Percentiles rank a stretch among this genome's conserved stretches.
phyloP scores from a whole-genome alignment of 352 stramenopile species.

The Plasmopara viticola region DNA sequence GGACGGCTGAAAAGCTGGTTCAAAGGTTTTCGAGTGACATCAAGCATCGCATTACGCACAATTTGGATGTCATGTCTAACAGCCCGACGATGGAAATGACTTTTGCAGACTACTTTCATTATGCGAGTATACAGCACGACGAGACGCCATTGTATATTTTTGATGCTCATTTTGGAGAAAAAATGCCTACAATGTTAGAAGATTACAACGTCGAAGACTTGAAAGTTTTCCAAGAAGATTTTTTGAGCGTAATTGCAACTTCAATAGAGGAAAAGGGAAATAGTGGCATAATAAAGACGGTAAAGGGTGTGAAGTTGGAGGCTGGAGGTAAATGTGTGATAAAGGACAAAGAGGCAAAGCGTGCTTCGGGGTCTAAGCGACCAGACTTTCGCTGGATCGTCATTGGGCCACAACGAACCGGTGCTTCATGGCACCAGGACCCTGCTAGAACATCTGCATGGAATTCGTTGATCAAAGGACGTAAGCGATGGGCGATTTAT shows the following conservation, averaged over 20 bases:
- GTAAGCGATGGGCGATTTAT: slow-evolving; percentile 95
- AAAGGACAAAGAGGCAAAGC: slow-evolving; percentile 37
- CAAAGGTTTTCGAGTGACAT: slow-evolving; percentile 40
- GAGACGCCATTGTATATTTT: slow-evolving; percentile 88
- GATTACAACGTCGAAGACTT: slow-evolving; percentile 65
- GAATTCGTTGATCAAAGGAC: slow-evolving; percentile 92
- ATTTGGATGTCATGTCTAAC: slow-evolving; percentile 59
- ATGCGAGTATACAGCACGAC: slow-evolving; percentile 59
- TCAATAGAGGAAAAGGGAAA: slow-evolving; percentile 19
- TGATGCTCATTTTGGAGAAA: slow-evolving; percentile 74
- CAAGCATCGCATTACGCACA: slow-evolving; percentile 70
- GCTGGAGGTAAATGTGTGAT: slow-evolving; percentile 32
- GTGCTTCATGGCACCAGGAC: slow-evolving; percentile 94
- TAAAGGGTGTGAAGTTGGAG: slow-evolving; percentile 24
- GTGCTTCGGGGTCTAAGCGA: slow-evolving; percentile 22
- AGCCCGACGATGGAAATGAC: slow-evolving; percentile 63
- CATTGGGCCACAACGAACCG: slow-evolving; percentile 75
- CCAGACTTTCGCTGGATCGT: slow-evolving; percentile 82
- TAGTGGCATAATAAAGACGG: slow-evolving; percentile 4
- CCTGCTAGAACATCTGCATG: slow-evolving; percentile 93
- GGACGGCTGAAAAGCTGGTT: slow-evolving; percentile 63
- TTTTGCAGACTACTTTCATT: slow-evolving; percentile 67
- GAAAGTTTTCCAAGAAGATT: slow-evolving; percentile 72
- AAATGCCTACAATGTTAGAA: slow-evolving; percentile 59
- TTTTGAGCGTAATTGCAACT: slow-evolving; percentile 36